A percentile compares a stretch with the other conserved stretches of the same genome.
Conservation (phyloP, 2,329 filamentous ascomycete species). For the Simplicillium sp. region DNA sequence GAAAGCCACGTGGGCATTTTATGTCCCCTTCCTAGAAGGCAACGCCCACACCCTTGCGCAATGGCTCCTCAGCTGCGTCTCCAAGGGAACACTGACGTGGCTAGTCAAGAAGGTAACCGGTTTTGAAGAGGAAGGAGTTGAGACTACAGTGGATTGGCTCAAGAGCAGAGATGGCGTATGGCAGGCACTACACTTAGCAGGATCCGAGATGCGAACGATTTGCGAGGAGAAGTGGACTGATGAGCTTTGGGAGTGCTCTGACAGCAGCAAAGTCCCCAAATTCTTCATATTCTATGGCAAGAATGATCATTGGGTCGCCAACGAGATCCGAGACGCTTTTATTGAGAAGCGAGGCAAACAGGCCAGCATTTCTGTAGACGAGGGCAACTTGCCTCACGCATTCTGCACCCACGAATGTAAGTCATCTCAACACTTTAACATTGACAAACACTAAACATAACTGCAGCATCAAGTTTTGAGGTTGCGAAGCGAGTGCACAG, state of each 20-base stretch:
- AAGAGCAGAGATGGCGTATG: conserved; percentile 47
- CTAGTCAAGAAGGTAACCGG: conserved; percentile 33
- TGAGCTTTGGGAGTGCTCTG: conserved; percentile 42
- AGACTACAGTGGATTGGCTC: conserved; percentile 43
- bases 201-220: conserved; percentile 51
- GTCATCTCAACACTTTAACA: conserved; percentile 8
- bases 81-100: conserved; percentile 28
- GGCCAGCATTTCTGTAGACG: conserved; percentile 43
- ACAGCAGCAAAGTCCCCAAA: conserved; percentile 7
- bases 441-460: background rate
- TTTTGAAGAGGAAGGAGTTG: conserved; percentile 38
- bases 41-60: conserved; percentile 30
- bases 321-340: conserved; percentile 45
- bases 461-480: conserved; percentile 15
- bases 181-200: conserved; percentile 49
- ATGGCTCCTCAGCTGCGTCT: conserved; percentile 30
- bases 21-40: conserved; percentile 29
- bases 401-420: conserved; percentile 41
- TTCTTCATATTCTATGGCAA: conserved; percentile 52
- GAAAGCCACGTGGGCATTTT: conserved; percentile 27
- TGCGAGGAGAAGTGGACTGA: conserved; percentile 49
- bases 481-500: conserved; percentile 18
- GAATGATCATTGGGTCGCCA: conserved; percentile 53
- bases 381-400: conserved; percentile 46
- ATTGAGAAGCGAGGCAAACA: conserved; percentile 34